Evolutionary conservation across 257 asterid species (phyloP).

Genomic region (Avicennia marina): DNA sequence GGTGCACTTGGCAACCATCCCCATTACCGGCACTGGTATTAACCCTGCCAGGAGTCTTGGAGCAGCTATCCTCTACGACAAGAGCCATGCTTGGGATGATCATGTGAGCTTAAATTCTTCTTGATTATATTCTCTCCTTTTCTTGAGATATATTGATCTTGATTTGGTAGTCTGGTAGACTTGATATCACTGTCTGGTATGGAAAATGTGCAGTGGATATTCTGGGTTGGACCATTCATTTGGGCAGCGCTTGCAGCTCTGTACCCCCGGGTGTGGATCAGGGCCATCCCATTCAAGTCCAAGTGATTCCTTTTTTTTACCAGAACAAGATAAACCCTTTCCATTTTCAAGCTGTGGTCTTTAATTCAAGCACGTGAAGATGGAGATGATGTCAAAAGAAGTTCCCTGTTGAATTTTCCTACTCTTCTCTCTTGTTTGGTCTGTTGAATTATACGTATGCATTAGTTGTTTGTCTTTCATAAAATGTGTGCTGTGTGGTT

Average conservation of each 20-base stretch:
- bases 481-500: constrained; percentile 17
- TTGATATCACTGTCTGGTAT: neutral
- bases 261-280: constrained; percentile 49
- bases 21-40: constrained; percentile 46
- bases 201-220: constrained; percentile 55
- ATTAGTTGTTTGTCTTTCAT: constrained; percentile 3
- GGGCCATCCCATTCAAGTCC: constrained; percentile 59
- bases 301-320: constrained; percentile 16
- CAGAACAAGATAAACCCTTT: neutral
- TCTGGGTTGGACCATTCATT: constrained; percentile 69
- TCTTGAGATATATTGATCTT: neutral
- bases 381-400: neutral
- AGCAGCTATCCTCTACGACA: constrained; percentile 56
- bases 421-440: constrained; percentile 2
- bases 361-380: constrained; percentile 15
- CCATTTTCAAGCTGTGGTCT: constrained; percentile 12
- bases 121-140: no score
- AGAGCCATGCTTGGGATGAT: constrained; percentile 43
- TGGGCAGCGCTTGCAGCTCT: constrained; percentile 59
- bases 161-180: neutral
- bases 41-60: constrained; percentile 61
- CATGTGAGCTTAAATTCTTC: constrained; percentile 28
- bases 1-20: constrained; percentile 54
- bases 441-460: constrained; percentile 23
- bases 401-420: constrained; percentile 12